Percentiles rank a stretch among this genome's conserved stretches.
phyloP scores from a whole-genome alignment of 2,329 filamentous ascomycete species.

The Venturia asperata region DNA sequence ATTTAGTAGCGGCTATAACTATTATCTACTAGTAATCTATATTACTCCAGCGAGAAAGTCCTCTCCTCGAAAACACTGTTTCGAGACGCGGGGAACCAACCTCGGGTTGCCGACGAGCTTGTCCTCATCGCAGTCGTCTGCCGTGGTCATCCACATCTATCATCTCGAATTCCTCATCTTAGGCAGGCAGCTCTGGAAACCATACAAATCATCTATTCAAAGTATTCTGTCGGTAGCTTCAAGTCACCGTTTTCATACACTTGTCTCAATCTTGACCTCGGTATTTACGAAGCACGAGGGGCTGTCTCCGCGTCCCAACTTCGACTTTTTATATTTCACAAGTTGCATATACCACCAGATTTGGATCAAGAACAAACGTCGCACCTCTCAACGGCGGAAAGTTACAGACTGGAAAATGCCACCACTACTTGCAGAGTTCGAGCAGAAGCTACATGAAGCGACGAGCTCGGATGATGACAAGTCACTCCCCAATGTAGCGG shows the following conservation, averaged over 20 bases:
- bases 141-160: neutral
- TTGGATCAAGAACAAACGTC: constrained; percentile 6
- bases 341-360: neutral
- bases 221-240: no score
- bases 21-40: no score
- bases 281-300: neutral
- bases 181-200: neutral
- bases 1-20: no score
- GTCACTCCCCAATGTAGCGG: constrained; percentile 7
- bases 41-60: no score
- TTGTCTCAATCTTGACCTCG: neutral
- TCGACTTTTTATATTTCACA: neutral
- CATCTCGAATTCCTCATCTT: neutral
- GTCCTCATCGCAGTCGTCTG: neutral
- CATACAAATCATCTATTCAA: no score
- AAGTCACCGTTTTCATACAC: no score
- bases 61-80: neutral
- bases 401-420: neutral
- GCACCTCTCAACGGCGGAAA: neutral
- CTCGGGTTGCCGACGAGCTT: neutral
- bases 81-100: neutral
- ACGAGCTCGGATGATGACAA: constrained; percentile 3
- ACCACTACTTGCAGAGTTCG: constrained; percentile 11
- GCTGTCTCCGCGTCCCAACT: neutral
- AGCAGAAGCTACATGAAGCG: constrained; percentile 9